These are phyloP conservation scores for Spirogloea muscicola DNA, from an alignment of 139 green algal species.

Conservation along the genomic window DNA sequence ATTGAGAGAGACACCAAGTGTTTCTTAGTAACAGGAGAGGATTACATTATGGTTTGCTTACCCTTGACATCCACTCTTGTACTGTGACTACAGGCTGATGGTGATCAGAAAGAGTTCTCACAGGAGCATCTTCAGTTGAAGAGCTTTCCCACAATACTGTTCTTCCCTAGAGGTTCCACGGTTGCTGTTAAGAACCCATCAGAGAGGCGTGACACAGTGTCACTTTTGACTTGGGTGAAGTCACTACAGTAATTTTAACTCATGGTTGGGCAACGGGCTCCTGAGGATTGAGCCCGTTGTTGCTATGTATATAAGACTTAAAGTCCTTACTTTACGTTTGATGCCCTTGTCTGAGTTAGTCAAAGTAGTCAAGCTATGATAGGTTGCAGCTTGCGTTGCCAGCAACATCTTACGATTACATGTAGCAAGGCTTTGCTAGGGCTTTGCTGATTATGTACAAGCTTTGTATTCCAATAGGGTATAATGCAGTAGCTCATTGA, in stretches of 20 bases:
- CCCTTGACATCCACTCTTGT: not conserved
- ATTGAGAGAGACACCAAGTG: not conserved
- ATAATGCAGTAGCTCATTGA: too few relatives aligned
- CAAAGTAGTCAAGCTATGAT: too few relatives aligned
- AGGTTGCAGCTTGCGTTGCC: too few relatives aligned
- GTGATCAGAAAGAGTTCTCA: constrained; percentile 9
- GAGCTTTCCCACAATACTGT: constrained; percentile 16
- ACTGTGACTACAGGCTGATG: constrained; percentile 1
- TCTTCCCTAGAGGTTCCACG: not conserved
- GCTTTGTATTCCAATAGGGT: too few relatives aligned
- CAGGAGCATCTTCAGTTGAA: constrained; percentile 13
- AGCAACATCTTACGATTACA: too few relatives aligned
- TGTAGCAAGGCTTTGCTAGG: too few relatives aligned
- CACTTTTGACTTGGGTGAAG: constrained; percentile 11
- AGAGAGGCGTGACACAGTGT: not conserved
- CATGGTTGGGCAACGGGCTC: too few relatives aligned
- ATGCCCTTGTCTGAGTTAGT: too few relatives aligned
- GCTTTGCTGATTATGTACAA: too few relatives aligned
- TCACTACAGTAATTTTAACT: constrained; percentile 11
- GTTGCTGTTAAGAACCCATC: not conserved
- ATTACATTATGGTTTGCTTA: not conserved
- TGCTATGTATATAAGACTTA: too few relatives aligned
- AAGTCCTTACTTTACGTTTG: too few relatives aligned
- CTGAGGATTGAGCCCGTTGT: too few relatives aligned
- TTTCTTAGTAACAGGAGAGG: not conserved